Percentiles rank a stretch among this genome's conserved stretches.
Evolutionary conservation across 495 filamentous ascomycete species (phyloP).

Genomic region (Platismatia glauca): DNA sequence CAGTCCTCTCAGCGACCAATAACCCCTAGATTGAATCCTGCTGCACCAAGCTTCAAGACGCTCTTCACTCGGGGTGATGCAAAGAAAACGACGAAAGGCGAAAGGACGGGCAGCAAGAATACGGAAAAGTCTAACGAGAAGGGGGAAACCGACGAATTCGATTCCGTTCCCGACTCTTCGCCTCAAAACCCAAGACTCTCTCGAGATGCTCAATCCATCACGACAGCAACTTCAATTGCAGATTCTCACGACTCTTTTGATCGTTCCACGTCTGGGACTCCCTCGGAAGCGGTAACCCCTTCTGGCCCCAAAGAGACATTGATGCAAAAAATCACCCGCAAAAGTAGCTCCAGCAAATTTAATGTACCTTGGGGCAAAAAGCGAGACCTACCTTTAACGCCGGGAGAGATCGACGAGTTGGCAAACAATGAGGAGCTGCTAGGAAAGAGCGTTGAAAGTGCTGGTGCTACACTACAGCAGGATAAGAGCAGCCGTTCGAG

Average conservation of each 20-base stretch:
- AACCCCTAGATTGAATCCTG: slow-evolving; percentile 52
- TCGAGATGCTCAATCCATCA: slow-evolving; percentile 48
- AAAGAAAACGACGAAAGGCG: slow-evolving; percentile 34
- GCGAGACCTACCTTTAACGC: slow-evolving; percentile 44
- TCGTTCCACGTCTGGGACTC: slow-evolving; percentile 54
- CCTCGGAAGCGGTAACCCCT: slow-evolving; percentile 49
- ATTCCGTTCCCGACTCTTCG: slow-evolving; percentile 43
- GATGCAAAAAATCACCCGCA: slow-evolving; percentile 65
- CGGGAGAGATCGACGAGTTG: slow-evolving; percentile 44
- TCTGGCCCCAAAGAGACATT: slow-evolving; percentile 51
- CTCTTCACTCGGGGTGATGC: slow-evolving; percentile 39
- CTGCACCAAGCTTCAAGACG: slow-evolving; percentile 51
- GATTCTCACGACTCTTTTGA: slow-evolving; percentile 74
- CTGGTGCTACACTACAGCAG: slow-evolving; percentile 36
- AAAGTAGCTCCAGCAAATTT: slow-evolving; percentile 73
- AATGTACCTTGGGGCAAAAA: slow-evolving; percentile 59
- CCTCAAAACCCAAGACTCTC: slow-evolving; percentile 56
- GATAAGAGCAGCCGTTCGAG: slow-evolving; percentile 38
- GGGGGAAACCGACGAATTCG: slow-evolving; percentile 27
- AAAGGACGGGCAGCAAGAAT: slow-evolving; percentile 30
- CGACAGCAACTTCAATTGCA: slow-evolving; percentile 53
- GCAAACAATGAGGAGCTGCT: slow-evolving; percentile 37
- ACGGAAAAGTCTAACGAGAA: slow-evolving; percentile 26
- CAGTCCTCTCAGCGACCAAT: slow-evolving; percentile 46
- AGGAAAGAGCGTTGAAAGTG: slow-evolving; percentile 42